Percentiles rank a stretch among this genome's conserved stretches.
These are phyloP conservation scores for Asterochloris erici DNA, from an alignment of 139 green algal species.

Conservation along the genomic window DNA sequence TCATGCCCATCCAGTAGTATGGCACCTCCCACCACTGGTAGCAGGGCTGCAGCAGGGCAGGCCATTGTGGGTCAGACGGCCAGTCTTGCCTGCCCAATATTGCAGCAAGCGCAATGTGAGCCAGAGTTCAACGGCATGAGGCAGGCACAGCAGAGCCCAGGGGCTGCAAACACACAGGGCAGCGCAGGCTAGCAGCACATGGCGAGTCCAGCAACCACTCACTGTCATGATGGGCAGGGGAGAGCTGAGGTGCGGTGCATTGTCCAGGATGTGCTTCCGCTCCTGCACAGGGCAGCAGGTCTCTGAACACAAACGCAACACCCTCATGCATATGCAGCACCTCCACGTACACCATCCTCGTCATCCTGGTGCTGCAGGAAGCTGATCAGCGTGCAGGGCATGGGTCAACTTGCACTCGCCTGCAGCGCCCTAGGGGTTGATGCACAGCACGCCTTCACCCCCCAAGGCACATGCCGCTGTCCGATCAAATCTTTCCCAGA, in stretches of 20 bases:
- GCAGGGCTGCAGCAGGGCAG: constrained; percentile 72
- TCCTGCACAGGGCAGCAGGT: constrained; percentile 46
- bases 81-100: no score
- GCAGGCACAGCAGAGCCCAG: not conserved
- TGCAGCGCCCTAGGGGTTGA: no score
- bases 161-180: not conserved
- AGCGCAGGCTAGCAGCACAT: not conserved
- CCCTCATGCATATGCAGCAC: no score
- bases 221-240: constrained; percentile 88
- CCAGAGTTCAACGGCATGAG: not conserved
- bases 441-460: no score
- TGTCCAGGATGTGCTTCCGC: constrained; percentile 74
- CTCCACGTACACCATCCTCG: no score
- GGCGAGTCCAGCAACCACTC: not conserved
- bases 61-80: no score
- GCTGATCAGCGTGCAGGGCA: no score
- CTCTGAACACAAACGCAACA: no score
- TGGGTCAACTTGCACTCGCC: no score
- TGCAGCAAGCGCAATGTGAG: not conserved
- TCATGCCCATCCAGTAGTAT: constrained; percentile 94
- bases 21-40: constrained; percentile 98
- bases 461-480: no score
- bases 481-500: no score
- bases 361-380: no score
- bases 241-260: constrained; percentile 76